Evolutionary conservation across 108 stramenopile genomes (phyloP), one percentile per base, ranked within the genome.

Genomic region (Bacterosira constricta): DNA sequence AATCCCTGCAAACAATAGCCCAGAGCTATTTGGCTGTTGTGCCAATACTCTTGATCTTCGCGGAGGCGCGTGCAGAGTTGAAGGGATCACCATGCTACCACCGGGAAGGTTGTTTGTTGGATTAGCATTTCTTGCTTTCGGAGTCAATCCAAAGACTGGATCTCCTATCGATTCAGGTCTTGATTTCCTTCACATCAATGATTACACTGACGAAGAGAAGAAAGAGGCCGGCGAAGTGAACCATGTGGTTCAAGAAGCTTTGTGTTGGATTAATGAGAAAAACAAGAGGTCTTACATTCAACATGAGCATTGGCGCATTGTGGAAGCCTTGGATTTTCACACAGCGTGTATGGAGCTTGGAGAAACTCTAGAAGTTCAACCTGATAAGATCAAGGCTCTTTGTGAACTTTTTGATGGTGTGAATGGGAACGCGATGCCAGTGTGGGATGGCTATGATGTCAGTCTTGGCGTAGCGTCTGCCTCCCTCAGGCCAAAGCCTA

Each of bases 1-100:
- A 42, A 31, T 83, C 1, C 71, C 82, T 2, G 23, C 51, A 0
- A 34, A 57, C 34, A 26, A 42, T 6, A 52, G 39, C 32, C 31
- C 31, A 13, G 77, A 79, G 37, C 15, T 83, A 13, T 83, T 66
- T 73, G 88, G 79, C 13, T 78, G 76, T 20, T 83, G 83, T 29
- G 83, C 86, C 1, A 87, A 88, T 64, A 54, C 82, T 1, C 78
- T 92, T n/a, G 91, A 89, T 18, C 56, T 92, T 9, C 54, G 60
- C 27, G 81, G 87, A 17, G 91, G 91, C 13, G 64, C 68, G 3
- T 44, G 77, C 18, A 65, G 80, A 49, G 91, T 83, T 9, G 88
- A 87, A 73, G 79, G 86, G 4, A 61, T 92, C 3, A 89, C 83
- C 0, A 31, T 92, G 17, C 47, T 89, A 11, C 91, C 91, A 7